Evolutionary conservation across 2,329 filamentous ascomycete species (phyloP).

Genomic region (Fusarium sp.): DNA sequence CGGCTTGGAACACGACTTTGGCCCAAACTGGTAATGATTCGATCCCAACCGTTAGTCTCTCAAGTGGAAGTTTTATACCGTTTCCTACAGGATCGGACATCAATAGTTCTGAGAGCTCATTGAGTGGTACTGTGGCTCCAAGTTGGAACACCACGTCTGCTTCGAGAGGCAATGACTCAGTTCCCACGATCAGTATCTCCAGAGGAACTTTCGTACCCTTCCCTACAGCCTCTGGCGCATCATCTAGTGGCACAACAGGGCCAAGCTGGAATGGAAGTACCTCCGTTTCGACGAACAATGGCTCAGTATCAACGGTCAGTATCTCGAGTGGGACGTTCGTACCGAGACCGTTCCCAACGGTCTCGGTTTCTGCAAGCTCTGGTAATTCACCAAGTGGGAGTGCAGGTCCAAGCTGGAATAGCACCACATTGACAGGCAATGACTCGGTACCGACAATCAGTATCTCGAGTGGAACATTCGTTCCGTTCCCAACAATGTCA

Average conservation of each 20-base stretch:
- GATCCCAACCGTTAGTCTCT: not conserved
- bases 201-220: not conserved
- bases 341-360: not conserved
- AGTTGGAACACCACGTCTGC: not conserved
- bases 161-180: not conserved
- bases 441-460: not conserved
- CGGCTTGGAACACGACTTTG: not conserved
- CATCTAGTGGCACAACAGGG: not conserved
- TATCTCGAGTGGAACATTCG: not conserved
- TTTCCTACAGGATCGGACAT: not conserved
- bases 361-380: not conserved
- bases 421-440: not conserved
- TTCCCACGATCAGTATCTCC: not conserved
- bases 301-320: not conserved
- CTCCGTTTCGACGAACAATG: not conserved
- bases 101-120: not conserved
- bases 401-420: conserved; percentile 1
- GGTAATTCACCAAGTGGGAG: not conserved
- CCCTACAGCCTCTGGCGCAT: not conserved
- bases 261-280: not conserved
- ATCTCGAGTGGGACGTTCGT: not conserved
- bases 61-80: not conserved
- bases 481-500: not conserved
- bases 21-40: not conserved
- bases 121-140: not conserved